phyloP scores from a whole-genome alignment of 1,284 basidiomycete genomes.

The Ganoderma sinense region DNA sequence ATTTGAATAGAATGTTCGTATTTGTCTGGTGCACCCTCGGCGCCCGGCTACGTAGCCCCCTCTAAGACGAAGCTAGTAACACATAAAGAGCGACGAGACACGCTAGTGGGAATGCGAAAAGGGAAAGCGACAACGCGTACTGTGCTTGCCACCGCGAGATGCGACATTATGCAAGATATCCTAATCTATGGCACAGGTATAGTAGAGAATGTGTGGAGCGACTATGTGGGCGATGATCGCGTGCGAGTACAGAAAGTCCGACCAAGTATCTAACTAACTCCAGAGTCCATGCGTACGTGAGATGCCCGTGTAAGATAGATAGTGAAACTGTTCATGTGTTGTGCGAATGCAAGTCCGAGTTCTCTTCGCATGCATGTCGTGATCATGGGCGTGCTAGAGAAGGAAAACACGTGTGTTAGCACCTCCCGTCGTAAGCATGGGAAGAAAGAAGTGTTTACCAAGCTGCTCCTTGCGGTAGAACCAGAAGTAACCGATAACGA shows the following conservation, averaged over 20 bases:
- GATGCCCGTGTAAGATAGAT: constrained; percentile 13
- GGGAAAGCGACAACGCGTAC: background rate
- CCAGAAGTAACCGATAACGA: constrained; percentile 93
- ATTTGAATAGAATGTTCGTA: constrained; percentile 3
- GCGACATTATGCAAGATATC: constrained; percentile 31
- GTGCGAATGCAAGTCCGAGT: constrained; percentile 25
- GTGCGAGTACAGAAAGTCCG: constrained; percentile 38
- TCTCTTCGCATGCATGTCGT: constrained; percentile 35
- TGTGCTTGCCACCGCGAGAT: constrained; percentile 14
- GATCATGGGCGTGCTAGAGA: constrained; percentile 49
- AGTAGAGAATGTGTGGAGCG: constrained; percentile 38
- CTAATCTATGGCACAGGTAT: constrained; percentile 34
- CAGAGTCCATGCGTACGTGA: constrained; percentile 31
- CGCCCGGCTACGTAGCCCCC: background rate
- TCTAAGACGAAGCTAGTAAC: background rate
- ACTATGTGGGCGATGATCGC: constrained; percentile 30
- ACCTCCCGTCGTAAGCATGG: constrained; percentile 9
- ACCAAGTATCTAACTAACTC: constrained; percentile 32
- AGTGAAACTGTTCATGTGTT: constrained; percentile 9
- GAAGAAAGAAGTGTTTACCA: constrained; percentile 49
- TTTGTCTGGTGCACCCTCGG: background rate
- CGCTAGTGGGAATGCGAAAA: background rate
- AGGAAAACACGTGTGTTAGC: constrained; percentile 5
- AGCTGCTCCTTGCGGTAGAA: constrained; percentile 93
- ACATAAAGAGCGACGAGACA: background rate